phyloP scores from a whole-genome alignment of 2,329 filamentous ascomycete genomes.

The Botrytis paeoniae region DNA sequence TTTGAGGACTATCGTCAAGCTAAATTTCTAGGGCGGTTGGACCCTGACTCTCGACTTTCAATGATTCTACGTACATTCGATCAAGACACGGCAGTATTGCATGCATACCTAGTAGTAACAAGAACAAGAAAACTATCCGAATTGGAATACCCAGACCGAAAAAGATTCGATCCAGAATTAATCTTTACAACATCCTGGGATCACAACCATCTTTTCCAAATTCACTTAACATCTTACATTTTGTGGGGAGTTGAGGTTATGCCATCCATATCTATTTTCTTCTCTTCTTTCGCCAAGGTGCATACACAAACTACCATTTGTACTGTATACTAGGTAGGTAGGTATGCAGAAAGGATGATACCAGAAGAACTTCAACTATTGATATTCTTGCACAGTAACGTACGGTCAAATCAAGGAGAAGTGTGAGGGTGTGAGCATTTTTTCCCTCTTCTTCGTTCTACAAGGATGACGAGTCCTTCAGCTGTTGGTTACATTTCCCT shows the following conservation, averaged over 20 bases:
- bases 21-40: constrained; percentile 1
- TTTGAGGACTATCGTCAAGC: not conserved
- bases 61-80: constrained; percentile 1
- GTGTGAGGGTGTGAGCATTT: not conserved
- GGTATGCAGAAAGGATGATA: not conserved
- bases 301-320: not conserved
- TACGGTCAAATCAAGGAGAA: not conserved
- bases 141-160: not conserved
- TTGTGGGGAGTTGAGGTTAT: not conserved
- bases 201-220: not conserved
- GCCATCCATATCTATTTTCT: not conserved
- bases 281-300: not conserved
- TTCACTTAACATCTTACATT: not conserved
- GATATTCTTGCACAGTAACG: too few species aligned
- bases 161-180: not conserved
- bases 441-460: not conserved
- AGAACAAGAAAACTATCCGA: not conserved
- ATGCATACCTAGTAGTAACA: not conserved
- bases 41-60: not conserved
- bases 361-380: not conserved
- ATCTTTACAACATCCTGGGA: not conserved
- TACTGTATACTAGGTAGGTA: not conserved
- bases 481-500: constrained; percentile 4
- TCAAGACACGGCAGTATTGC: not conserved
- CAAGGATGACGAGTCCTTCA: not conserved